Percentiles rank a stretch among this genome's conserved stretches.
These are phyloP conservation scores for Cymbidium sinense DNA, from an alignment of 106 monocot species.

Conservation along the genomic window DNA sequence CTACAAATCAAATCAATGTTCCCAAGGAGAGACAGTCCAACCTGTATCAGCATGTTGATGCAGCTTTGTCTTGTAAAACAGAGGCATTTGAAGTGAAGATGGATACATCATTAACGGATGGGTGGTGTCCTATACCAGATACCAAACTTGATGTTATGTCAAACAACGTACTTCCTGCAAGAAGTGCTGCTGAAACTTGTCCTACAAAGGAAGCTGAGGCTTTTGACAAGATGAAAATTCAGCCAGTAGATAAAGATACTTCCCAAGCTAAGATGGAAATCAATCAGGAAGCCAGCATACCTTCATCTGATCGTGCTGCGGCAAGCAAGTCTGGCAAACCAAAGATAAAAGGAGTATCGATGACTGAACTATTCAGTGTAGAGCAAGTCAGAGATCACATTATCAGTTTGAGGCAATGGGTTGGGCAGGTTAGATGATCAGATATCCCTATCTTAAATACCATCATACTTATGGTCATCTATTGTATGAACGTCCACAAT, in stretches of 20 bases:
- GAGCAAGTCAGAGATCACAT: conserved; percentile 94
- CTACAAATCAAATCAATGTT: conserved; percentile 26
- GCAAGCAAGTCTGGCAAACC: conserved; percentile 90
- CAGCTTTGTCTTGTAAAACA: conserved; percentile 16
- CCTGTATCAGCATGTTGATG: conserved; percentile 17
- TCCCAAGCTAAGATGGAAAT: conserved; percentile 34
- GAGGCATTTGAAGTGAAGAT: conserved; percentile 42
- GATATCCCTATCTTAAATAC: neutral
- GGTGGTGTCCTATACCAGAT: conserved; percentile 3
- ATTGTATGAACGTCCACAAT: no score
- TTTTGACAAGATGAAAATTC: conserved; percentile 38
- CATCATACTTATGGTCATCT: no score
- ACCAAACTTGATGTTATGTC: conserved; percentile 19
- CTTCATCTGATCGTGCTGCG: conserved; percentile 30
- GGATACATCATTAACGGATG: conserved; percentile 29
- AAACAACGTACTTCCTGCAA: conserved; percentile 13
- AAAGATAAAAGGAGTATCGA: conserved; percentile 96
- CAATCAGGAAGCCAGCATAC: conserved; percentile 44
- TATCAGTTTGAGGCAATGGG: conserved; percentile 75
- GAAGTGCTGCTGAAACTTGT: conserved; percentile 13
- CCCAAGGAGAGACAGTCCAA: conserved; percentile 25
- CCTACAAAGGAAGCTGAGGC: conserved; percentile 19
- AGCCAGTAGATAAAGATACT: conserved; percentile 39
- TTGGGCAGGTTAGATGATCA: conserved; percentile 77
- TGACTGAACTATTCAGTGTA: conserved; percentile 90